A percentile compares a stretch with the other conserved stretches of the same genome.
Conservation (phyloP, 148 eudicot species). For the Silene latifolia region DNA sequence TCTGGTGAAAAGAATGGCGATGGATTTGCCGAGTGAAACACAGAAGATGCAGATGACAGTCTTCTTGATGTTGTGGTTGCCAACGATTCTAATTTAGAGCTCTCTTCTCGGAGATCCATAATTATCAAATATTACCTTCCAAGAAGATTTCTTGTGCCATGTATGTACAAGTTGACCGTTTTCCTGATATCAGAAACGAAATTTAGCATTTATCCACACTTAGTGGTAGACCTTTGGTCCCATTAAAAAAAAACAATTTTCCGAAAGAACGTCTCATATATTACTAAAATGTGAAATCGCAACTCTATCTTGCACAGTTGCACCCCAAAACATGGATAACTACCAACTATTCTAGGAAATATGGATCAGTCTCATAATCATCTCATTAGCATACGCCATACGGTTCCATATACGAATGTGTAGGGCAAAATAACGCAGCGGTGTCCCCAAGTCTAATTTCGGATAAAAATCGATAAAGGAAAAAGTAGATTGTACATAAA, state of each 20-base stretch:
- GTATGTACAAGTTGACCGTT: slow-evolving; percentile 30
- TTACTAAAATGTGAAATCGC: not conserved
- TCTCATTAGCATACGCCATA: too few species aligned
- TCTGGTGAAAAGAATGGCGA: slow-evolving; percentile 91
- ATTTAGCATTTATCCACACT: slow-evolving; percentile 12
- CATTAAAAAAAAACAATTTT: too few species aligned
- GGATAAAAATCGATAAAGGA: not conserved
- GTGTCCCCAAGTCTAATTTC: not conserved
- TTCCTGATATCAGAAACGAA: slow-evolving; percentile 34
- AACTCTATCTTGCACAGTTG: not conserved
- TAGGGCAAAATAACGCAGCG: not conserved
- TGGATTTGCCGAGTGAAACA: slow-evolving; percentile 86
- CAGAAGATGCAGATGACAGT: slow-evolving; percentile 88
- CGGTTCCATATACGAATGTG: too few species aligned
- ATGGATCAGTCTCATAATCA: too few species aligned
- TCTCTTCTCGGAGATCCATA: slow-evolving; percentile 84
- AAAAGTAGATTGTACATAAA: slow-evolving; percentile 8
- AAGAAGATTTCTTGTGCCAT: slow-evolving; percentile 28
- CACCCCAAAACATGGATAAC: not conserved
- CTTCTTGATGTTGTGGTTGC: slow-evolving; percentile 54
- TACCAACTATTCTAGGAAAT: not conserved
- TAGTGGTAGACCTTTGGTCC: not conserved
- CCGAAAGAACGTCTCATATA: too few species aligned
- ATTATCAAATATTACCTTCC: slow-evolving; percentile 25
- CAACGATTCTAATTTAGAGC: slow-evolving; percentile 59